Conservation (phyloP, 2,329 filamentous ascomycete species). For the Epichloe coenophiala region DNA sequence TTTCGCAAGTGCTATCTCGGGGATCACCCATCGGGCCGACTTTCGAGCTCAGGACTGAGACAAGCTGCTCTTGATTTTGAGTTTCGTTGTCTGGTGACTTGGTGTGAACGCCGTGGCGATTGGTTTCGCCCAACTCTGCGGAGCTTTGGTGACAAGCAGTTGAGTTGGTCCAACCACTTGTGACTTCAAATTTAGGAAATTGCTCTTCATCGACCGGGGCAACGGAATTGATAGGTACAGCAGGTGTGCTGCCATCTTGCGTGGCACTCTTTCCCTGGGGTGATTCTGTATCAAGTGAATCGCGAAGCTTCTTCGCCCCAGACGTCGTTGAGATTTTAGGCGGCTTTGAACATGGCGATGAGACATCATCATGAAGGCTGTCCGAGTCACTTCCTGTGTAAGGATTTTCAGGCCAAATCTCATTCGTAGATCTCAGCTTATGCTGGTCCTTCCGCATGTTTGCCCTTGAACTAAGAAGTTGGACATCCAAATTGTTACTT, state of each 20-base stretch:
- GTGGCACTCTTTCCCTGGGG: neutral
- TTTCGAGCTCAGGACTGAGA: neutral
- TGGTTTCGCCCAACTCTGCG: neutral
- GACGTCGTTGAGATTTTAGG: neutral
- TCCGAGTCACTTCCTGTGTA: neutral
- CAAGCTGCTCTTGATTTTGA: neutral
- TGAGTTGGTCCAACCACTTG: neutral
- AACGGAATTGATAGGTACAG: neutral
- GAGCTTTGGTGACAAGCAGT: neutral
- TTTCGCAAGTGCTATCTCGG: neutral
- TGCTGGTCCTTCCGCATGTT: neutral
- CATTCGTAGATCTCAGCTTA: neutral
- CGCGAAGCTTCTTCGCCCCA: neutral
- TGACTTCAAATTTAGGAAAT: neutral
- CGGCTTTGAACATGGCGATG: neutral
- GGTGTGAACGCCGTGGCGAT: neutral
- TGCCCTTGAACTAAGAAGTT: neutral
- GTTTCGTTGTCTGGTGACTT: neutral
- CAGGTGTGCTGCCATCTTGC: neutral
- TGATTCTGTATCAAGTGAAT: neutral
- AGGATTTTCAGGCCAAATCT: neutral
- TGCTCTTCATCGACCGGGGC: neutral
- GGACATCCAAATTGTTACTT: neutral
- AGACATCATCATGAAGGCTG: neutral
- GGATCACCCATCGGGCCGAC: neutral